Conservation (phyloP, 2,329 filamentous ascomycete genomes). For the Trichoderma cornu-damae region DNA sequence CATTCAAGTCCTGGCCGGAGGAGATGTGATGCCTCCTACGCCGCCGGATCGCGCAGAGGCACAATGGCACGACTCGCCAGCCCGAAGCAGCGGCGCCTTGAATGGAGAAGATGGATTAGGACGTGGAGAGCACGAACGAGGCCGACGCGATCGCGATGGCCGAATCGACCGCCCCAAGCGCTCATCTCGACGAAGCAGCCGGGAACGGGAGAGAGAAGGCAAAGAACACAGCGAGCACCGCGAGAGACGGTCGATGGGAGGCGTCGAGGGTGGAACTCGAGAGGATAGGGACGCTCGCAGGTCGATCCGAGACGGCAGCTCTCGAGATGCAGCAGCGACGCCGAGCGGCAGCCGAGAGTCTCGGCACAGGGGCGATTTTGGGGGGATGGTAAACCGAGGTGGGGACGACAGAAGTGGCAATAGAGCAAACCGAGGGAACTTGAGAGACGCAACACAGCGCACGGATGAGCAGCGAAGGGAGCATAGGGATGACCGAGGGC, state of each 20-base stretch:
- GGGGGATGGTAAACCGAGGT: slow-evolving; percentile 23
- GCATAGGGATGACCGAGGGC: slow-evolving; percentile 34
- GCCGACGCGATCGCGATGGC: slow-evolving; percentile 40
- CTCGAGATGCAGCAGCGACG: slow-evolving; percentile 29
- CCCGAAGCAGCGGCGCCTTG: slow-evolving; percentile 22
- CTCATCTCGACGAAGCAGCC: slow-evolving; percentile 45
- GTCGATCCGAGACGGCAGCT: slow-evolving; percentile 25
- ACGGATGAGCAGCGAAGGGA: slow-evolving; percentile 33
- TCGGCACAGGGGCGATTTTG: slow-evolving; percentile 31
- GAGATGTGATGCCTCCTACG: slow-evolving; percentile 44
- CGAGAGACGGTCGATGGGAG: slow-evolving; percentile 38
- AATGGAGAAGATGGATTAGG: slow-evolving; percentile 31
- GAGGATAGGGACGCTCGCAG: slow-evolving; percentile 35
- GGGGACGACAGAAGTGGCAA: slow-evolving; percentile 35
- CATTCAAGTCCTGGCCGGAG: slow-evolving; percentile 51
- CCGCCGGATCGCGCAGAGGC: slow-evolving; percentile 46
- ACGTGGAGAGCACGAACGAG: slow-evolving; percentile 39
- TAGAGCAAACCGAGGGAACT: slow-evolving; percentile 33
- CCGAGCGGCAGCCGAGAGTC: slow-evolving; percentile 30
- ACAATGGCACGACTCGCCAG: slow-evolving; percentile 35
- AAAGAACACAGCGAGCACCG: slow-evolving; percentile 44
- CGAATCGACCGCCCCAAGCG: slow-evolving; percentile 38
- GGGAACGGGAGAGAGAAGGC: slow-evolving; percentile 45
- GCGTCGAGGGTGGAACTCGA: slow-evolving; percentile 27
- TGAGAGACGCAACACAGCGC: slow-evolving; percentile 31